Conservation (phyloP, 805 yeast genomes). For the Zygosaccharomyces pseudorouxii region DNA sequence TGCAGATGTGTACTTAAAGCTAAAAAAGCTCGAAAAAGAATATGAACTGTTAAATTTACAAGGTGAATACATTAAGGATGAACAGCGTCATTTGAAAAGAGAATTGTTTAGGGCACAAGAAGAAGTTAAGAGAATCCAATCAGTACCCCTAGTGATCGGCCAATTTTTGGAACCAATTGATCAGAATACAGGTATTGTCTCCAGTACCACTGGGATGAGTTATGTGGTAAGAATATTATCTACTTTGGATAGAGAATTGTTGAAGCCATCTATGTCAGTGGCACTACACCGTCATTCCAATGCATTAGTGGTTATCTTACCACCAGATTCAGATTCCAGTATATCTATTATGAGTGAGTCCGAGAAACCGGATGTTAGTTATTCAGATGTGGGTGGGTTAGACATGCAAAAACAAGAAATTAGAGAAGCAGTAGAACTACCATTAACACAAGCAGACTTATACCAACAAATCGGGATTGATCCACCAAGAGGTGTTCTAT, state of each 20-base stretch:
- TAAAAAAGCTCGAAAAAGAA: slow-evolving; percentile 88
- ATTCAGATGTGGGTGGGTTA: slow-evolving; percentile 97
- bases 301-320: slow-evolving; percentile 93
- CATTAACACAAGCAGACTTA: slow-evolving; percentile 90
- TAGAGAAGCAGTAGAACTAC: slow-evolving; percentile 96
- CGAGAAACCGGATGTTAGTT: slow-evolving; percentile 87
- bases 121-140: slow-evolving; percentile 94
- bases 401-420: slow-evolving; percentile 99
- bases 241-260: slow-evolving; percentile 88
- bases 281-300: slow-evolving; percentile 98
- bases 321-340: slow-evolving; percentile 97
- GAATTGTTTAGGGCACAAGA: slow-evolving; percentile 96
- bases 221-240: slow-evolving; percentile 93
- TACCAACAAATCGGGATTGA: slow-evolving; percentile 98
- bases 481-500: slow-evolving; percentile 95
- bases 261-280: slow-evolving; percentile 92
- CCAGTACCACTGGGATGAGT: slow-evolving; percentile 96
- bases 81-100: slow-evolving; percentile 91
- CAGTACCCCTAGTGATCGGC: slow-evolving; percentile 96
- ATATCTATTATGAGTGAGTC: slow-evolving; percentile 92
- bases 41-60: slow-evolving; percentile 78
- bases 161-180: slow-evolving; percentile 97
- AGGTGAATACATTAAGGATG: slow-evolving; percentile 97
- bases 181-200: slow-evolving; percentile 92
- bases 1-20: slow-evolving; percentile 71